Conservation (phyloP, 495 filamentous ascomycete species). For the Rostrohypoxylon terebratum region DNA sequence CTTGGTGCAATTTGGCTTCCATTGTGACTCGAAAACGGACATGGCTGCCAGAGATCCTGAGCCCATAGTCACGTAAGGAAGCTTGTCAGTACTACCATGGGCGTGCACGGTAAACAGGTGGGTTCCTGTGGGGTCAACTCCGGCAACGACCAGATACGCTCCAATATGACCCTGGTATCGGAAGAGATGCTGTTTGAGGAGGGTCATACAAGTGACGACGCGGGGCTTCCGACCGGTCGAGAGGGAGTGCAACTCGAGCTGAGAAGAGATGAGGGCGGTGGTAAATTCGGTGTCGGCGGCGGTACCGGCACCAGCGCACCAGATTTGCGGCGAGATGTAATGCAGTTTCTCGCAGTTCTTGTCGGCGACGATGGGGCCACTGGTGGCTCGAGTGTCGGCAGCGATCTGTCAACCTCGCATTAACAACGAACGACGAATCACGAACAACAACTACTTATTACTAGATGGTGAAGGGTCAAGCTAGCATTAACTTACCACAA, state of each 20-base stretch:
- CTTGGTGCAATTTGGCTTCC: conserved; percentile 82
- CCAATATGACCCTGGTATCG: conserved; percentile 97
- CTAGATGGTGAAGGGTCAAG: not conserved
- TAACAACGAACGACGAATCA: too few species aligned
- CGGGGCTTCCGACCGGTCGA: conserved; percentile 96
- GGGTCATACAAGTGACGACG: conserved; percentile 99
- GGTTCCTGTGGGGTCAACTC: conserved; percentile 95
- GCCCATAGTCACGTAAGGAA: conserved; percentile 99
- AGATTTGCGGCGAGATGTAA: conserved; percentile 98
- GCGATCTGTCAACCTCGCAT: conserved; percentile 72
- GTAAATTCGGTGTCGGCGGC: conserved; percentile 99
- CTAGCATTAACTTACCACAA: conserved; percentile 73
- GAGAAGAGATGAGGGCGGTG: conserved; percentile 96
- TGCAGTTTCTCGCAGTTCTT: conserved; percentile 99
- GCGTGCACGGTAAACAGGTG: conserved; percentile 98
- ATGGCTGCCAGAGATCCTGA: conserved; percentile 96
- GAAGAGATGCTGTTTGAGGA: conserved; percentile 99
- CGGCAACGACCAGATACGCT: conserved; percentile 97
- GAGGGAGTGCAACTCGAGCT: conserved; percentile 95
- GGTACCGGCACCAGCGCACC: conserved; percentile 98
- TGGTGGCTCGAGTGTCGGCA: conserved; percentile 97
- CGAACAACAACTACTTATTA: conserved; percentile 16
- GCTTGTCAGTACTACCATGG: conserved; percentile 97
- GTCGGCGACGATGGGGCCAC: conserved; percentile 98
- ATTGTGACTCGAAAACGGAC: conserved; percentile 97